Evolutionary conservation across 148 eudicot genomes (phyloP), one percentile per base, ranked within the genome.

Genomic region (Salicornia ramosissima): DNA sequence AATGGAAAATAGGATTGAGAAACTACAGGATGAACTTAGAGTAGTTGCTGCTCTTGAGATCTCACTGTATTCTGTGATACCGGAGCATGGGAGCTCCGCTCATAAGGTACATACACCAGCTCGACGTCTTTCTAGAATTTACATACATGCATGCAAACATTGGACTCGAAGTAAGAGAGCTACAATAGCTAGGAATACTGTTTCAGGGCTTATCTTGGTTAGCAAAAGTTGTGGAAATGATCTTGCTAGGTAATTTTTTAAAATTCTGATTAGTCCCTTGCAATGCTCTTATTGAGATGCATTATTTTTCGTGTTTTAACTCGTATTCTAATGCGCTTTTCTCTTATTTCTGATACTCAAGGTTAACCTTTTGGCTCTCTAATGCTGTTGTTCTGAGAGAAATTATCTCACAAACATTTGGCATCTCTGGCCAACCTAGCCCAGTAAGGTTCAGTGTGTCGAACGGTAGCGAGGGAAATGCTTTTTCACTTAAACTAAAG

Each of bases 31-130:
- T 59, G 97, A 92, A 80, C 79, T 92, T 11, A 86, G 93, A 66
- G 93, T 86, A 81, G 97, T 90, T 64, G 97, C 97, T 55, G 91
- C 96, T 73, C 86, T 92, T 57, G 97, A 92, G 84, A 73, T 89
- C 40, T 82, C 93, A 0, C 86, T 92, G 3, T 92, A 92, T 73
- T 86, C 97, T 67, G 83, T 90, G 60, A 79, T 86, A 59, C 87
- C 96, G 13, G 93, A 89, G 81, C 97, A 92, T 81, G 93, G 89
- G n/a, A 86, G 89, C 64, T 92, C 97, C 5, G 87, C 91, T 50
- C 90, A 92, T 75, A 90, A 89, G 79, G 88, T 89, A 68, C 97
- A 92, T 78, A 83, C 91, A 43, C 97, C 97, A 69, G 96, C 97
- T 66, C 78, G 93, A 49, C 96, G 90, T 56, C 96, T 92, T 78